Evolutionary conservation across 352 stramenopile species (phyloP), one percentile per base, ranked within the genome.

Genomic region (Saprolegnia parasitica): DNA sequence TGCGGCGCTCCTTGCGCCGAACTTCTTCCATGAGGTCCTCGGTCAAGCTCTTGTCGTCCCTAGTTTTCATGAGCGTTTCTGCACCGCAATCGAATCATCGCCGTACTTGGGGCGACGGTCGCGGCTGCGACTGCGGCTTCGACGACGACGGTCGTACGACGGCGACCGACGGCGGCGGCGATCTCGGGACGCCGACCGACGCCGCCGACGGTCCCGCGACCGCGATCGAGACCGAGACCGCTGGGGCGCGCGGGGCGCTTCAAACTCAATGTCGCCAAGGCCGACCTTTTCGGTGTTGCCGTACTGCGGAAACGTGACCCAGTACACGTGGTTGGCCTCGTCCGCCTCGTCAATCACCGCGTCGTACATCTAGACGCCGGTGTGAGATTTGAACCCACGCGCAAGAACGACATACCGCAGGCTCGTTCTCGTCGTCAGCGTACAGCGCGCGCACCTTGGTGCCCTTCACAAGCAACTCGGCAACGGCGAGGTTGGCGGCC

Each of bases 301-400:
- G 81, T 99, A 99, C 73, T 98, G 93, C 5, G 94, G 88, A 76
- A 99, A 99, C 11, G 93, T 97, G 4, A 98, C 86, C 86, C 83
- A 92, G 57, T 81, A 94, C 61, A 45, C 39, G 20, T 87, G 49
- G 64, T 91, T 79, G 65, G 78, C 77, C 71, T 93, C 81, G 65
- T 98, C 86, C 0, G 98, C 89, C 21, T 87, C 84, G 75, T 98
- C 95, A 56, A 99, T 97, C 8, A 98, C 85, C 3, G 94, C 96
- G 56, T 98, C 95, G 73, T 99, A 99, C 96, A 92, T 93, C 86
- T 94, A 45, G 58, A 50, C 60, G 2, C 23, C 58, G 54, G 5
- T 6, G 26, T 61, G 16, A n/a, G 1, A 52, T 35, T 29, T 39
- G 4, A 23, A 35, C 56, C 66, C 54, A 71, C n/a, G 1, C 20